Base-by-base conservation (phyloP, 164 flowering plant species). In the Kalanchoe fedtschenkoi region DNA sequence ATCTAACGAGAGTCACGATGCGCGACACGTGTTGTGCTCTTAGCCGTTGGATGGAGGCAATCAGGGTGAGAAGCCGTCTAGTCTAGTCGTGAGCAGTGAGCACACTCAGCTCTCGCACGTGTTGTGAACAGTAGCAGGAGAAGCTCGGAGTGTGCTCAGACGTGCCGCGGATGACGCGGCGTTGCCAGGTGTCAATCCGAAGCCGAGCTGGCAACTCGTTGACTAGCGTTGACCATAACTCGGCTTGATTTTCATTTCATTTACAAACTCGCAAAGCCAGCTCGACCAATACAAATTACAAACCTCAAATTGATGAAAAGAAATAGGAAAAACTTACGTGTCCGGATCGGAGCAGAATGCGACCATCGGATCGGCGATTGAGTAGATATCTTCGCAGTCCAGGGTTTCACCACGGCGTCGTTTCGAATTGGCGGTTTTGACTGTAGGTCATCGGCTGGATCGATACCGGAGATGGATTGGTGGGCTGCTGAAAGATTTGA, bases 341-440 rank as follows among this genome's bases (percentile, higher is more conserved):
- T 26, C 26, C 56, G 56, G 56, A 51, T 51, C 56, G 24, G 32
- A 51, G 6, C 3, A 51, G 32, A 14, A 28, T 51, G 32, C 56
- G 56, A 26, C 56, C 56, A 51, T 51, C 56, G 56, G 56, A 51
- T 51, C 56, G 56, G 56, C 56, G 56, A 6, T 51, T 51, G 56
- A 51, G 56, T 5, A 51, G 56, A 51, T 51, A 51, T 26, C 56
- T 26, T 11, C 56, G 56, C 5, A 17, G 51, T 44, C 22, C 8
- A 22, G 56, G 21, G 56, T 3, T 51, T 17, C 32, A 4, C 8
- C 13, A 47, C 29, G 54, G 3, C 15, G 29, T 22, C 54, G 54
- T 22, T 47, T 14, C n/a, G 24, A 17, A 24, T n/a, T 3, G 0
- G 51, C 22, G 21, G 2, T 47, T n/a, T n/a, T n/a, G 28, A 2